Base-by-base conservation (phyloP, 345 rosid species). In the Arabis hirsuta region DNA sequence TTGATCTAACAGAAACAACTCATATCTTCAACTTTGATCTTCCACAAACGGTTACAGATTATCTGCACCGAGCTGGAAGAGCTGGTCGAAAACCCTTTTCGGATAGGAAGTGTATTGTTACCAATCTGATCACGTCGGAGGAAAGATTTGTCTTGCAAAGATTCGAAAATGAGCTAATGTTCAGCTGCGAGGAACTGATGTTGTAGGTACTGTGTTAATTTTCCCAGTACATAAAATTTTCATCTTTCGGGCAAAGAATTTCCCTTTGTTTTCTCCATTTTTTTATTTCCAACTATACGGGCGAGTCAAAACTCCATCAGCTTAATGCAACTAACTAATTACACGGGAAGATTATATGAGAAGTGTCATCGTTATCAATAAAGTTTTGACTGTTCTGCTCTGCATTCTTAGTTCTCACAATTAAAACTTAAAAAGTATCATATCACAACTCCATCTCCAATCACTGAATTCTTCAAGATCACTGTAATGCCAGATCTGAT, bases 61-160 rank as follows among this genome's bases (percentile, higher is more conserved):
- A 94, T 84, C 85, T 94, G 60, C 96, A 94, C 77, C 82, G 92
- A 43, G 96, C 98, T 46, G 98, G 98, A 79, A 82, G 97, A 81
- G 82, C 98, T 72, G 92, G 97, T 62, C 88, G 98, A 76, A 91
- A 81, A 57, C 97, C 96, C 9, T 94, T 94, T 84, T 94, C 98
- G 4, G 90, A 85, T 43, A 63, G 82, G 79, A 84, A 82, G 72
- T 89, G 97, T 69, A 54, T 48, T 61, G 97, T 89, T 64, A 87
- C 92, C 42, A 94, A 77, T 78, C 79, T 94, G 60, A 81, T 89
- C 55, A 79, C 45, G 26, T 69, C 87, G 0, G 91, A 89, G 71
- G 98, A 94, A 85, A 79, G 86, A 56, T 94, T 94, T 83, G 97
- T 85, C 77, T 72, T 94, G 83, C 86, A 88, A 82, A 85, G 90